Conservation (phyloP, 108 stramenopile genomes). For the Heterococcus sp. region DNA sequence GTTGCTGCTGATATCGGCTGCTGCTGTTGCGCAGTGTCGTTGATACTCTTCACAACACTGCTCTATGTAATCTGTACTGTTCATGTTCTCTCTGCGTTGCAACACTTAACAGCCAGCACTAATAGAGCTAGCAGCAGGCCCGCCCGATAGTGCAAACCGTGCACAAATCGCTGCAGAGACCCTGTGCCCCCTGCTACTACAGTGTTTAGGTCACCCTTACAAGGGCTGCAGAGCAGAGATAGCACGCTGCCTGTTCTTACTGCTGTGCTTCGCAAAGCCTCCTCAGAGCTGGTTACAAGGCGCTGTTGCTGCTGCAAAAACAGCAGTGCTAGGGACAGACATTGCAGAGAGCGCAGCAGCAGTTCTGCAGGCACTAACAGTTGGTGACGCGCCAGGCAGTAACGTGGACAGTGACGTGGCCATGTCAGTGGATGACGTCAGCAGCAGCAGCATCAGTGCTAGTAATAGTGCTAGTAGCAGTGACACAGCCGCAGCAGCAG, state of each 20-base stretch:
- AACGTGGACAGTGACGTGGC: no score
- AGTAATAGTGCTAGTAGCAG: not conserved
- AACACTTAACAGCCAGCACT: not conserved
- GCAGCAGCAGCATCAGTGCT: no score
- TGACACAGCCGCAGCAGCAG: no score
- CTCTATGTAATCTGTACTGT: not conserved
- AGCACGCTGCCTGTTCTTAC: constrained; percentile 11
- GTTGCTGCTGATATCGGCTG: no score
- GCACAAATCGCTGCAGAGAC: constrained; percentile 14
- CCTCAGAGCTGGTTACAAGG: not conserved
- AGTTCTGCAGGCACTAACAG: no score
- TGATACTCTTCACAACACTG: not conserved
- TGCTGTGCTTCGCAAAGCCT: not conserved
- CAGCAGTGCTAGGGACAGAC: no score
- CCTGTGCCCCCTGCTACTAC: constrained; percentile 29
- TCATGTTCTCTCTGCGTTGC: no score
- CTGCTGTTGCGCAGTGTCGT: not conserved
- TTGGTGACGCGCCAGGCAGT: constrained; percentile 9
- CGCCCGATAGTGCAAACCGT: not conserved
- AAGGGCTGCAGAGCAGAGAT: constrained; percentile 42
- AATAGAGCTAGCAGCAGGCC: not conserved
- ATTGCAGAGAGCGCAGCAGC: no score
- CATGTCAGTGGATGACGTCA: constrained; percentile 16
- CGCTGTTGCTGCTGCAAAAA: no score
- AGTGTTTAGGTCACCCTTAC: constrained; percentile 31